Base-by-base conservation (phyloP, 306 rosid genomes). In the Vigna unguiculata region DNA sequence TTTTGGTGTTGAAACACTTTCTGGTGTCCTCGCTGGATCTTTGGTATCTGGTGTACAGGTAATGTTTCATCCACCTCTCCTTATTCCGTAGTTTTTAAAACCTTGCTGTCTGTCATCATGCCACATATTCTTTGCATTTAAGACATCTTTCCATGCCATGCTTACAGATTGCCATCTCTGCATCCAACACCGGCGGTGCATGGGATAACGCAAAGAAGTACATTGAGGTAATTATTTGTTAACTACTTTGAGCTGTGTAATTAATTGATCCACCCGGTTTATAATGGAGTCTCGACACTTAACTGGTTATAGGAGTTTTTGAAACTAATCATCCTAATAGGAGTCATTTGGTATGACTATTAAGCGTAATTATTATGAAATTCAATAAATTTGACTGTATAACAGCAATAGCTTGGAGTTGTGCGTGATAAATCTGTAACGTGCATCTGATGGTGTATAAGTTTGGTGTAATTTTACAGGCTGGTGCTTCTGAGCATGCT, bases 111-210 rank as follows among this genome's bases (percentile, higher is more conserved):
- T 0, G 25, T 13, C 15, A 13, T 40, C 22, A 11, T 19, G 3
- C 17, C 25, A 47, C 75, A 6, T 40, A 17, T 15, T 71, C 67
- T 64, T 25, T 55, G 59, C 9, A 15, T 63, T 45, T 52, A 38
- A 64, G 3, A 76, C 83, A 60, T 25, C 1, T 61, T 57, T 34
- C 11, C 17, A 21, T 28, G 13, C 55, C n/a, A 8, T 84, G 36
- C 48, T 32, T 36, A 62, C 81, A 96, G 99, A 75, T 96, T 71
- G 98, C 99, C 6, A 96, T 96, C 83, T 92, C 99, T 67, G 98
- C 99, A 53, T 96, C 99, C 77, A 96, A 96, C 96, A 92, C 99
- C 3, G 97, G 99, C 54, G 99, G 99, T 81, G 99, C 99, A 49
- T 96, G 99, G 98, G 99, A 96, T 72, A 96, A 92, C 43, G 99